A percentile compares a stretch with the other conserved stretches of the same genome.
phyloP scores from a whole-genome alignment of 1,139 yeast species.

The Geotrichum klebahnii region DNA sequence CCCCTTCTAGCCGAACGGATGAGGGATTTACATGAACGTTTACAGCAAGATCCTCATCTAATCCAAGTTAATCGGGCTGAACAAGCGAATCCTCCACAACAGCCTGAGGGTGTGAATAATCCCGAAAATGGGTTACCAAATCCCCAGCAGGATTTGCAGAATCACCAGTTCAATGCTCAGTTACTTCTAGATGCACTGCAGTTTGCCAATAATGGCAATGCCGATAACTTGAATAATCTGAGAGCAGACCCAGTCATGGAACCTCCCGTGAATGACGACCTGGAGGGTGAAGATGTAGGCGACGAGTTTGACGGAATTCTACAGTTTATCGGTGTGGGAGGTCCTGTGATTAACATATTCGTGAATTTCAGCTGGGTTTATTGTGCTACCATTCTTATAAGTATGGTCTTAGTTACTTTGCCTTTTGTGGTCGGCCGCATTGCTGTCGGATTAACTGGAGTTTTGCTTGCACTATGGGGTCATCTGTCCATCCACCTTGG shows the following conservation, averaged over 20 bases:
- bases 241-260: constrained; percentile 8
- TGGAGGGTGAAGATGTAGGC: constrained; percentile 14
- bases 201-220: neutral
- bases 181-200: neutral
- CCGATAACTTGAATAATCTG: constrained; percentile 9
- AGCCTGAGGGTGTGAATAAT: constrained; percentile 12
- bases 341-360: constrained; percentile 31
- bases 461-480: neutral
- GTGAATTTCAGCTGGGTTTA: constrained; percentile 18
- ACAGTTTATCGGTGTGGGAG: constrained; percentile 36
- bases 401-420: neutral
- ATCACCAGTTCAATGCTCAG: constrained; percentile 7
- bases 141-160: constrained; percentile 1
- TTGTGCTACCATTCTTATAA: constrained; percentile 1
- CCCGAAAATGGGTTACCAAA: constrained; percentile 29
- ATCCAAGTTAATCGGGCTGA: neutral
- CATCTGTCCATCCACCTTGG: constrained; percentile 10
- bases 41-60: constrained; percentile 14
- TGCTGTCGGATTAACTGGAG: neutral
- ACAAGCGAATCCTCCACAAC: neutral
- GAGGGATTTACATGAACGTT: constrained; percentile 15
- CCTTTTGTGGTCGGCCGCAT: constrained; percentile 2
- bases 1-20: too few relatives aligned
- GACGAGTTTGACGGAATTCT: constrained; percentile 36
- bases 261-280: constrained; percentile 25